Evolutionary conservation across 1,284 basidiomycete genomes (phyloP).

Genomic region (Trametes versicolor): DNA sequence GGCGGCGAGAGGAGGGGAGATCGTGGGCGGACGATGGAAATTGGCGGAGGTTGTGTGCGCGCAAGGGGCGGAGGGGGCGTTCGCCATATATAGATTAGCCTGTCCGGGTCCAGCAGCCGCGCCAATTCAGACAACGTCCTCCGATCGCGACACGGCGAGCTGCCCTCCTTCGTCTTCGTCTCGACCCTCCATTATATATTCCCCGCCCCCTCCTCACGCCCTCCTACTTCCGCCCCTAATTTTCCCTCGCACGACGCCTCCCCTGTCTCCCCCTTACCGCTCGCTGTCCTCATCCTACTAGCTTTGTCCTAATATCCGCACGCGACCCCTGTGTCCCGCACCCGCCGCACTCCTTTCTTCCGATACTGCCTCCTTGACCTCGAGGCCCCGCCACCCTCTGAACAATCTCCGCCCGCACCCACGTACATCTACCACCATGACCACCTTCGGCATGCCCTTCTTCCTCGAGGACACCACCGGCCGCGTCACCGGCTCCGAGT

Average conservation of each 20-base stretch:
- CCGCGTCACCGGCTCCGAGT: constrained; percentile 60
- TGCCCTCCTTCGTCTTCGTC: not conserved
- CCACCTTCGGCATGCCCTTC: constrained; percentile 62
- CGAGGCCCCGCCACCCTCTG: not conserved
- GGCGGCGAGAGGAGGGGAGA: no score
- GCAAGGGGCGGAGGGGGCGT: constrained; percentile 20
- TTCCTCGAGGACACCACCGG: constrained; percentile 72
- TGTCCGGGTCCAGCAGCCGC: constrained; percentile 3
- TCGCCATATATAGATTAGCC: constrained; percentile 16
- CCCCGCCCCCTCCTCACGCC: not conserved
- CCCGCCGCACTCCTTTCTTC: constrained; percentile 20
- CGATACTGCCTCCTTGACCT: constrained; percentile 1
- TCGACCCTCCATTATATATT: constrained; percentile 11
- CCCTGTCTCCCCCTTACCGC: constrained; percentile 2
- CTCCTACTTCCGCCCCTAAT: constrained; percentile 15
- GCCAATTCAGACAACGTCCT: constrained; percentile 16
- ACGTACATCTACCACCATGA: constrained; percentile 43
- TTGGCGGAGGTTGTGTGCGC: constrained; percentile 18
- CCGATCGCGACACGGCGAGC: constrained; percentile 2
- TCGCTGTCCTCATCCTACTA: constrained; percentile 7
- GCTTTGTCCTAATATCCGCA: constrained; percentile 12
- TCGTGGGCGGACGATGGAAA: not conserved
- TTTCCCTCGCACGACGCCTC: constrained; percentile 8
- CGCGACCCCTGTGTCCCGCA: constrained; percentile 11
- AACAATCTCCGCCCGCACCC: constrained; percentile 2